phyloP scores from a whole-genome alignment of 2,329 filamentous ascomycete species.

The Bretziella fagacearum region DNA sequence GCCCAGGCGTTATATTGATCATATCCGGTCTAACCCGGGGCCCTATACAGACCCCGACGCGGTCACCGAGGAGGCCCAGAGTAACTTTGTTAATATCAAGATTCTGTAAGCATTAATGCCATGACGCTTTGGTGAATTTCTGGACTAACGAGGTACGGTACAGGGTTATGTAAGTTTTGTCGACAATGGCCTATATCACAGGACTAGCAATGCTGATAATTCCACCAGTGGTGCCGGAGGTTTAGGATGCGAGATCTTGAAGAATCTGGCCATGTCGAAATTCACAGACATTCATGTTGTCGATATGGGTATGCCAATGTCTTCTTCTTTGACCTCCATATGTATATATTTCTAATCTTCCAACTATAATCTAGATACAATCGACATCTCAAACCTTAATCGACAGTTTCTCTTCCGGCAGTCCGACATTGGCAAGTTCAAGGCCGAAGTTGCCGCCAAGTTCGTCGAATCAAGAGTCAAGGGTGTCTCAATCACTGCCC shows the following conservation, averaged over 20 bases:
- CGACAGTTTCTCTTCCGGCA: conserved; percentile 92
- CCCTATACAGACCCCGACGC: conserved; percentile 60
- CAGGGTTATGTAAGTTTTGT: conserved; percentile 34
- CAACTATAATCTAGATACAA: conserved; percentile 80
- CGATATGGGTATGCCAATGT: conserved; percentile 59
- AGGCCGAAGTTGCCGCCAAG: conserved; percentile 79
- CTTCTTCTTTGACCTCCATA: no score
- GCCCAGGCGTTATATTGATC: conserved; percentile 65
- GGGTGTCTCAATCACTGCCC: conserved; percentile 81
- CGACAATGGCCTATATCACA: conserved; percentile 12
- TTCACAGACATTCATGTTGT: conserved; percentile 98
- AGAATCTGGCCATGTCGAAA: conserved; percentile 84
- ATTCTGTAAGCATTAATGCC: conserved; percentile 41
- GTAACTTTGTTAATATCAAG: conserved; percentile 51
- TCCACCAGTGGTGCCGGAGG: conserved; percentile 67
- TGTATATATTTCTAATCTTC: conserved; percentile 7
- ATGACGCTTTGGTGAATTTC: background rate
- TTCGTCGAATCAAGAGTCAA: conserved; percentile 84
- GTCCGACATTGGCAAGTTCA: conserved; percentile 78
- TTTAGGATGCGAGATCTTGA: conserved; percentile 88
- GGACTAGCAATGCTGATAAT: no score
- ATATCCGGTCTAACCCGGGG: conserved; percentile 56
- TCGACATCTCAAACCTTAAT: conserved; percentile 96
- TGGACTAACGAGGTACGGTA: conserved; percentile 1
- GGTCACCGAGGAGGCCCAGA: conserved; percentile 34